phyloP scores from a whole-genome alignment of 2,329 filamentous ascomycete species.

The Monosporascus ibericus region DNA sequence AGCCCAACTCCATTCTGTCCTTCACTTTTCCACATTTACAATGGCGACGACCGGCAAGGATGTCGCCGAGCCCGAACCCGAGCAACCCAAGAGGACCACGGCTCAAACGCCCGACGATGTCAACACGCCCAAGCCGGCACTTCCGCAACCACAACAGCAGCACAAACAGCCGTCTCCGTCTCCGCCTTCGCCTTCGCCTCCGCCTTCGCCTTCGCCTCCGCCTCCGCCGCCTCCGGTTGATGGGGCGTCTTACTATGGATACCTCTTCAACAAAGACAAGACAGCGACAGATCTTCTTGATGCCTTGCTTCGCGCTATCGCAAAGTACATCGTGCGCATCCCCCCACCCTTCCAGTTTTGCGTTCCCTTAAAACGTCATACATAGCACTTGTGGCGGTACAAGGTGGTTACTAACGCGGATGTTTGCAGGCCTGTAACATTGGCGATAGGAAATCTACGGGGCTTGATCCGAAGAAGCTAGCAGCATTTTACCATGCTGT shows the following conservation, averaged over 20 bases:
- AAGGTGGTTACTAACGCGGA: conserved; percentile 5
- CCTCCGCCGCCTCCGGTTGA: conserved; percentile 11
- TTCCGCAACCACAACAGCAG: conserved; percentile 2
- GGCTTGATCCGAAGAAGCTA: conserved; percentile 61
- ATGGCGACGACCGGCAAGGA: no score
- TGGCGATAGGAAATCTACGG: conserved; percentile 47
- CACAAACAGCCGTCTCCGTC: background rate
- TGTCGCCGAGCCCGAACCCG: background rate
- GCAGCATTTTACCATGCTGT: conserved; percentile 72
- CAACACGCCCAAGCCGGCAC: conserved; percentile 1
- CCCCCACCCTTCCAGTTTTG: background rate
- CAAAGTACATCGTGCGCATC: conserved; percentile 60
- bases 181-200: conserved; percentile 4
- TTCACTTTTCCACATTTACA: no score
- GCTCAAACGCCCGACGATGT: conserved; percentile 1
- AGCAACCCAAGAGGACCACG: conserved; percentile 2
- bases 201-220: background rate
- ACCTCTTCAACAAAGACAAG: conserved; percentile 64
- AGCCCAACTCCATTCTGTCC: no score
- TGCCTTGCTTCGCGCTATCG: conserved; percentile 63
- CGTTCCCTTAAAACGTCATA: background rate
- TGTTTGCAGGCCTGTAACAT: conserved; percentile 46
- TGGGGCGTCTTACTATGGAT: conserved; percentile 50
- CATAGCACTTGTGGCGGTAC: background rate
- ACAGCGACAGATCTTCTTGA: conserved; percentile 61